Conservation (phyloP, 129 eudicot species). For the Ambrosia trifida region DNA sequence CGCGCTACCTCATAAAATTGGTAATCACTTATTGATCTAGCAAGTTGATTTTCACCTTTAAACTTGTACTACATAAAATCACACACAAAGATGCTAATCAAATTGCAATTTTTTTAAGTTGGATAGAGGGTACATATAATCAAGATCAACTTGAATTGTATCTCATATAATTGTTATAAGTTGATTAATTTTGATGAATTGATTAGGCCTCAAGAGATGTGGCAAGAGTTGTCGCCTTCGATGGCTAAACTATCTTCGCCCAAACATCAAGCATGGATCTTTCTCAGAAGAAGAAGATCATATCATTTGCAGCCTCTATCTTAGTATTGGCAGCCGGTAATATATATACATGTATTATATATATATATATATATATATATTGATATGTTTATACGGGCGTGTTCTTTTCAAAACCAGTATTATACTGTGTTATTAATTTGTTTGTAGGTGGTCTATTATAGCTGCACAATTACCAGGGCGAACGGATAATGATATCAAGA, state of each 20-base stretch:
- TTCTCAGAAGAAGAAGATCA: slow-evolving; percentile 92
- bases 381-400: too few species aligned
- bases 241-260: slow-evolving; percentile 92
- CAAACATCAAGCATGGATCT: slow-evolving; percentile 90
- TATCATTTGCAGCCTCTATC: slow-evolving; percentile 77
- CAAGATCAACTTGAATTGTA: slow-evolving; percentile 7
- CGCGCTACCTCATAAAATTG: slow-evolving; percentile 84
- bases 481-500: slow-evolving; percentile 88
- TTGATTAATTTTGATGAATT: background rate
- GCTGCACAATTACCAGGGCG: slow-evolving; percentile 89
- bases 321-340: slow-evolving; percentile 89
- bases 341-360: background rate
- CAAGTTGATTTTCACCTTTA: background rate
- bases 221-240: slow-evolving; percentile 95
- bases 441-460: slow-evolving; percentile 76
- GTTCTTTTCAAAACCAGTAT: too few species aligned
- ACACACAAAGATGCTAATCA: slow-evolving; percentile 12
- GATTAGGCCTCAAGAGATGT: slow-evolving; percentile 81
- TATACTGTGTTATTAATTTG: background rate
- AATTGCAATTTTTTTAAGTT: slow-evolving; percentile 3
- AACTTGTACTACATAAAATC: slow-evolving; percentile 28
- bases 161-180: background rate
- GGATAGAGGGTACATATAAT: background rate
- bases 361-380: background rate
- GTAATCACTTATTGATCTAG: slow-evolving; percentile 29